A percentile compares a stretch with the other conserved stretches of the same genome.
Conservation (phyloP, 371 early-diverging fungal species). For the Actinomucor elegans region DNA sequence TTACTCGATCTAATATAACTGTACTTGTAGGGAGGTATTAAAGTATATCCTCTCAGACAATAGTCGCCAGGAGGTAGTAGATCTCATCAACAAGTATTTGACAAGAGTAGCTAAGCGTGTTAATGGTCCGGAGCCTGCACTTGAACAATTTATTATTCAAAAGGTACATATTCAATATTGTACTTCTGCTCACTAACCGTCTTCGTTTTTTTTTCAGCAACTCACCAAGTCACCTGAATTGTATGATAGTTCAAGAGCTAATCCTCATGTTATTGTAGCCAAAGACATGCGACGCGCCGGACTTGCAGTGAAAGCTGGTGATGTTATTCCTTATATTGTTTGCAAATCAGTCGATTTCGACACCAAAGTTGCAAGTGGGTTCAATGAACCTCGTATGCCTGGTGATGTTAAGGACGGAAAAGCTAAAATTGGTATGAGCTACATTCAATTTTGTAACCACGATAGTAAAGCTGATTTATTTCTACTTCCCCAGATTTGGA, state of each 20-base stretch:
- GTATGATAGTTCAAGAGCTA: constrained; percentile 77
- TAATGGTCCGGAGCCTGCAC: constrained; percentile 52
- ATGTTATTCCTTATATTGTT: constrained; percentile 94
- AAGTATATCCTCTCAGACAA: constrained; percentile 66
- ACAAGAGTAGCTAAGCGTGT: constrained; percentile 48
- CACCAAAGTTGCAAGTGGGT: constrained; percentile 14
- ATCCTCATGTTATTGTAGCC: constrained; percentile 96
- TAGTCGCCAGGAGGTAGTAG: constrained; percentile 56
- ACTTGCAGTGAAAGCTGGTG: constrained; percentile 72
- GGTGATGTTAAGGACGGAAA: constrained; percentile 2
- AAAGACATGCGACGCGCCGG: constrained; percentile 74
- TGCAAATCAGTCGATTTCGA: constrained; percentile 69
- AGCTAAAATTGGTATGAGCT: constrained; percentile 13
- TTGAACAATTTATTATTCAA: constrained; percentile 87
- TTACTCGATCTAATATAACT: no score
- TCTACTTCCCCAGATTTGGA: constrained; percentile 59
- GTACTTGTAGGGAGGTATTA: no score
- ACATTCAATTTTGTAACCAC: no score
- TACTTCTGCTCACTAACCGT: no score
- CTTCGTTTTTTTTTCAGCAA: constrained; percentile 36
- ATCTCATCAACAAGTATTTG: constrained; percentile 7
- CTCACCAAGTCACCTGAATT: constrained; percentile 87
- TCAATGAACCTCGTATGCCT: constrained; percentile 3
- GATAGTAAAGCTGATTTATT: neutral
- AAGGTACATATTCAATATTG: constrained; percentile 61